These are phyloP conservation scores for Phylloporus sp. DNA, from an alignment of 1,284 basidiomycete genomes.

Conservation along the genomic window DNA sequence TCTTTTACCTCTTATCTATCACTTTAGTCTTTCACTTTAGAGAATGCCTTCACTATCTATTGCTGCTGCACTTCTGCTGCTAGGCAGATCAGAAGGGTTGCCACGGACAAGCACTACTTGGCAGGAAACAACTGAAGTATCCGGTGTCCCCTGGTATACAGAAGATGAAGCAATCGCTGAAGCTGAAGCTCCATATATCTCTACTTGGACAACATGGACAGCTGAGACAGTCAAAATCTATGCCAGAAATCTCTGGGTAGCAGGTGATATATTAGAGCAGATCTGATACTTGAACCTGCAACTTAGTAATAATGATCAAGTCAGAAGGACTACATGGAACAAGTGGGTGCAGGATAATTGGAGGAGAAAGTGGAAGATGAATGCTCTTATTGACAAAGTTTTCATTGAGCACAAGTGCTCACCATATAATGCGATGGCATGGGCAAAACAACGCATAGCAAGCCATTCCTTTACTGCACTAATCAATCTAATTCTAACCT, in stretches of 20 bases:
- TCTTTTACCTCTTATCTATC: too few species aligned
- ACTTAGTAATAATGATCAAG: background rate
- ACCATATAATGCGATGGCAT: background rate
- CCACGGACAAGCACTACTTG: background rate
- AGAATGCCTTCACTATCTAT: background rate
- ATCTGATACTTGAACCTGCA: background rate
- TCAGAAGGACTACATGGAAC: background rate
- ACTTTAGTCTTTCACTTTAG: too few species aligned
- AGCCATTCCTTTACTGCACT: background rate
- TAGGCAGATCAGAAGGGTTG: background rate
- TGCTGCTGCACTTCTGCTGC: background rate
- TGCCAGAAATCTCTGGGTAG: background rate
- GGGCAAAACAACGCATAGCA: background rate
- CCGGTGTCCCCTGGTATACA: background rate
- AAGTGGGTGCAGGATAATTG: background rate
- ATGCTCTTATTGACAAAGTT: background rate
- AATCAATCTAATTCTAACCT: background rate
- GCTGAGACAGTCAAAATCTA: background rate
- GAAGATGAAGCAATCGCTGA: background rate
- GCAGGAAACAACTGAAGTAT: background rate
- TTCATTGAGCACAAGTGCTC: background rate
- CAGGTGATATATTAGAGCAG: background rate
- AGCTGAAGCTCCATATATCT: background rate
- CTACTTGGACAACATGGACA: background rate
- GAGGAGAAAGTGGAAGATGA: background rate